Evolutionary conservation across 202 grass and related monocot genomes (phyloP).

Genomic region (Setaria italica): DNA sequence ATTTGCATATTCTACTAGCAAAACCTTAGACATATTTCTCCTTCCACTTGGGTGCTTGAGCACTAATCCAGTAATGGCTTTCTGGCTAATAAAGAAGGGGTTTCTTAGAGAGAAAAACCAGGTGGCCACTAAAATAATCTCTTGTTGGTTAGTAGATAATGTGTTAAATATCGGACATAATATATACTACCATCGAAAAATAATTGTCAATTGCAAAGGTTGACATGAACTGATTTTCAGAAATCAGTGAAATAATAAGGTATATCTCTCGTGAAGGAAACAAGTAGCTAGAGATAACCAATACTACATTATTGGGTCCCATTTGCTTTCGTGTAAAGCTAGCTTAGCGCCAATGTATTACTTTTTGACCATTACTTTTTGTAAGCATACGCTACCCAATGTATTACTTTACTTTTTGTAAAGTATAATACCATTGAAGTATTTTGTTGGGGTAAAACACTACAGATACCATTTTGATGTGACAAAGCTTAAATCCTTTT

Average conservation of each 20-base stretch:
- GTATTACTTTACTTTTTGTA: too few relatives aligned
- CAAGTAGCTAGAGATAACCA: too few relatives aligned
- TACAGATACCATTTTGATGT: conserved; percentile 1
- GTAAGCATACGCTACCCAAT: background rate
- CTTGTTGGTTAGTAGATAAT: background rate
- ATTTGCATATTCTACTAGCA: conserved; percentile 30
- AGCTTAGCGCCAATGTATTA: background rate
- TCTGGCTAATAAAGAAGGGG: background rate
- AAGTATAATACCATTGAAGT: background rate
- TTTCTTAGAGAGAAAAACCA: background rate
- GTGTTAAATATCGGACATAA: background rate
- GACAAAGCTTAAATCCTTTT: background rate
- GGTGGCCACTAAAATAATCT: background rate
- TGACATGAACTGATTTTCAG: too few relatives aligned
- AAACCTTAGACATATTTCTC: conserved; percentile 29
- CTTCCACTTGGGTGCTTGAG: conserved; percentile 16
- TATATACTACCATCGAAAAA: background rate
- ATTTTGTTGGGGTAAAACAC: background rate
- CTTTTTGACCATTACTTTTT: background rate
- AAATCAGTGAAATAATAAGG: too few relatives aligned
- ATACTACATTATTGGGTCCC: background rate
- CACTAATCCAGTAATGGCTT: conserved; percentile 1
- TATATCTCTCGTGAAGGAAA: too few relatives aligned
- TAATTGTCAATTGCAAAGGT: background rate
- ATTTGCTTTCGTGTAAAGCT: background rate